Percentiles rank a stretch among this genome's conserved stretches.
Conservation (phyloP, 352 stramenopile genomes). For the Globisporangium rhizosaccharum region DNA sequence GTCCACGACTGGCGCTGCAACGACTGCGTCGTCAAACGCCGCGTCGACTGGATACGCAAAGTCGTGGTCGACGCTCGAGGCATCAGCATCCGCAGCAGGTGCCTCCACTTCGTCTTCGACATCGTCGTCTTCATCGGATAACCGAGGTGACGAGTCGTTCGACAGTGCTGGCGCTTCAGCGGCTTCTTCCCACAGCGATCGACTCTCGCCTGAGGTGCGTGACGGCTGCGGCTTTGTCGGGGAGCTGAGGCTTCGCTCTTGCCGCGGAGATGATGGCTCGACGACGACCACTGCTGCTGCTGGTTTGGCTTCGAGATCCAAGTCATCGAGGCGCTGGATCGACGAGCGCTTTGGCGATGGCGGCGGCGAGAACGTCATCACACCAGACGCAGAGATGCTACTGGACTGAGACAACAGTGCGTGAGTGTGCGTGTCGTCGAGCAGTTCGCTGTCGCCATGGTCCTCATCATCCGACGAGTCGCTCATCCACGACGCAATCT, state of each 20-base stretch:
- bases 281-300: neutral
- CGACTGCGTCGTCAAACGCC: neutral
- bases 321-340: constrained; percentile 9
- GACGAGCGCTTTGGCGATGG: constrained; percentile 2
- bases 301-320: constrained; percentile 4
- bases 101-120: neutral
- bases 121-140: neutral
- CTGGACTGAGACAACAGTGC: neutral
- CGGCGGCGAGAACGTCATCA: constrained; percentile 1
- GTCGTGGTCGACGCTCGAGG: neutral
- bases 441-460: neutral
- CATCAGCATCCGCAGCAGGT: neutral
- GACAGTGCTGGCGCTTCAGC: neutral
- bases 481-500: no score
- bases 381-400: neutral
- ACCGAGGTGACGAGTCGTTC: neutral
- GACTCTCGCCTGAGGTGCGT: neutral
- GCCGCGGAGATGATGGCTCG: neutral
- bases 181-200: constrained; percentile 13
- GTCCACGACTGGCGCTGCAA: constrained; percentile 9
- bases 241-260: neutral
- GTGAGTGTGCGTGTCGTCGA: neutral
- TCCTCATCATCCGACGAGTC: neutral
- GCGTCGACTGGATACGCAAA: neutral
- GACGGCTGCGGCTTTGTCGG: neutral